Evolutionary conservation across 2,329 filamentous ascomycete genomes (phyloP), one percentile per base, ranked within the genome.

Genomic region (Clonostachys chloroleuca): DNA sequence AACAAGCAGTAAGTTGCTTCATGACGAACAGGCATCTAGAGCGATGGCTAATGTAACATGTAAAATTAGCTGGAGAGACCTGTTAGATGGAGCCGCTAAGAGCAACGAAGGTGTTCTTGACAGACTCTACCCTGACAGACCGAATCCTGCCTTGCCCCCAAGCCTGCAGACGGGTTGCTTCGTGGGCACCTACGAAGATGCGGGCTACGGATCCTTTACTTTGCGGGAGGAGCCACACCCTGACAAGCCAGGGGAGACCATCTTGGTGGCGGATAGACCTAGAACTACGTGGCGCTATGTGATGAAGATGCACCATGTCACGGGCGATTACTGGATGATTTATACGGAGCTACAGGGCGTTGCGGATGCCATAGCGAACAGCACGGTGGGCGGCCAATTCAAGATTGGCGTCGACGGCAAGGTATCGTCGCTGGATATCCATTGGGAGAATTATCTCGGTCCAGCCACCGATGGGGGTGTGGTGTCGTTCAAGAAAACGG

Each of bases 131-230:
- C 70, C 72, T 0, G 43, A 62, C 7, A 60, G 62, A 5, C 64
- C 69, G 2, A 37, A 59, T 3, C 63, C 64, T 14, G 57, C 63
- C 1, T 42, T 69, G 33, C 66, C 68, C 5, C 59, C 59, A 14
- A 62, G 68, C 0, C 53, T 74, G 5, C 49, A 54, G 14, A 54
- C 56, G 35, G 68, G 69, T 49, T 50, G 55, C 2, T 48, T 63
- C 17, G 52, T 56, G 2, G 75, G 75, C 4, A 69, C 61, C 2
- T 78, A 77, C 52, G 66, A 58, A 49, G 63, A 77, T 46, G 63
- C 65, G 2, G 72, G 64, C 5, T 76, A 75, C 56, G 59, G 57
- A 17, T 49, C 42, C 2, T 43, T 65, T 12, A 47, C 51, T 1
- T 48, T 65, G 5, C 46, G 47, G 2, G 49, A 49, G 10, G 48